These are phyloP conservation scores for Miamiensis avidus DNA, from an alignment of 169 alveolate genomes.

Conservation along the genomic window DNA sequence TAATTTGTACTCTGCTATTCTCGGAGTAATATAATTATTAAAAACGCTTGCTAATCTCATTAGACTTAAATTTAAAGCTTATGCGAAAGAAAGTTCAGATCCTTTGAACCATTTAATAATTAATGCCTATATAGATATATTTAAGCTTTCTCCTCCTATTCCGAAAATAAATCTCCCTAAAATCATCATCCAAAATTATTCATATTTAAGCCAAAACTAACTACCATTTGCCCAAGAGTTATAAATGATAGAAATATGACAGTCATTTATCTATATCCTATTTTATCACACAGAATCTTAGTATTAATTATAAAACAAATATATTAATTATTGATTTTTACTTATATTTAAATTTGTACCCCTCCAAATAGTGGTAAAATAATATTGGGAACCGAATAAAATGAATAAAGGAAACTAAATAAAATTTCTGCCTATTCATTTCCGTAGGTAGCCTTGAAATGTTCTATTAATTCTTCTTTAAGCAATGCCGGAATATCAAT, in stretches of 20 bases:
- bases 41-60: slow-evolving; percentile 38
- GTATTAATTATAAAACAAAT: not conserved
- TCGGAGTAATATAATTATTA: slow-evolving; percentile 32
- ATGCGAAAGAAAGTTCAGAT: slow-evolving; percentile 37
- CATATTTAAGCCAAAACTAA: slow-evolving; percentile 15
- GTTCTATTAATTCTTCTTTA: slow-evolving; percentile 26
- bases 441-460: slow-evolving; percentile 38
- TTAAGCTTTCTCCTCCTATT: slow-evolving; percentile 43
- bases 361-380: slow-evolving; percentile 45
- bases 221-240: slow-evolving; percentile 15
- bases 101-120: slow-evolving; percentile 43
- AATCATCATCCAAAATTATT: slow-evolving; percentile 28
- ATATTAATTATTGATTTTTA: not conserved
- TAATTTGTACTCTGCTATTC: slow-evolving; percentile 31
- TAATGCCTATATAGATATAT: slow-evolving; percentile 21
- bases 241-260: slow-evolving; percentile 24
- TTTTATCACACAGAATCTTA: not conserved
- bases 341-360: not conserved
- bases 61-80: slow-evolving; percentile 35
- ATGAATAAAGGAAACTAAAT: slow-evolving; percentile 37
- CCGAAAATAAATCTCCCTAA: slow-evolving; percentile 49
- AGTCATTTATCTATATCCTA: slow-evolving; percentile 33
- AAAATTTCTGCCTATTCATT: slow-evolving; percentile 13
- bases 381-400: slow-evolving; percentile 44
- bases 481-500: slow-evolving; percentile 44